Conservation (phyloP, 2,329 filamentous ascomycete species). For the Xylaria digitata region DNA sequence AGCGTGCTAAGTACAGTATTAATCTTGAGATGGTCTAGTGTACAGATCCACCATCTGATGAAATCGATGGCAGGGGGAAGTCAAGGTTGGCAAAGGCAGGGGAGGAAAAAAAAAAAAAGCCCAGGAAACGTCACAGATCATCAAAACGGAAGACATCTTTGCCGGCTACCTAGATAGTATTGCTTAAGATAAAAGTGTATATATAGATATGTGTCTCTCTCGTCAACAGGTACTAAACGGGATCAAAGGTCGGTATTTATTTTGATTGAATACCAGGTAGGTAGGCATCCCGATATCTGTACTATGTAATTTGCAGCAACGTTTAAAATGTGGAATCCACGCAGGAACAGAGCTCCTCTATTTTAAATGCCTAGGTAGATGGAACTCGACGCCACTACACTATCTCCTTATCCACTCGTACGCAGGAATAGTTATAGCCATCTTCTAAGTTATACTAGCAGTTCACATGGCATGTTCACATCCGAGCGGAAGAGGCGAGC, state of each 20-base stretch:
- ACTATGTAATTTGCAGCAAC: background rate
- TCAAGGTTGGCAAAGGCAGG: background rate
- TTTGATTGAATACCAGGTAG: too few species aligned
- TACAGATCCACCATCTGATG: constrained; percentile 15
- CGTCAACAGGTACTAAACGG: too few species aligned
- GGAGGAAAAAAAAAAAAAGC: constrained; percentile 1
- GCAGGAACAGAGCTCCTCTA: constrained; percentile 6
- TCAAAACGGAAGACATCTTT: background rate
- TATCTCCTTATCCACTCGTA: too few species aligned
- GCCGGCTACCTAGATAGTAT: background rate
- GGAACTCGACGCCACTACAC: background rate
- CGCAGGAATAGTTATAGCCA: too few species aligned
- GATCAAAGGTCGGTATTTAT: too few species aligned
- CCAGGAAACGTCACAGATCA: constrained; percentile 19
- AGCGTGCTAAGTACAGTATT: constrained; percentile 1
- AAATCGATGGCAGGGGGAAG: constrained; percentile 14
- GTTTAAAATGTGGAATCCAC: background rate
- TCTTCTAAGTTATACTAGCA: too few species aligned
- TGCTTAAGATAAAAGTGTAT: too few species aligned
- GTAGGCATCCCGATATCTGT: too few species aligned
- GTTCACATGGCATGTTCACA: background rate
- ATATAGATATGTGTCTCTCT: too few species aligned
- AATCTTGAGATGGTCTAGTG: too few species aligned
- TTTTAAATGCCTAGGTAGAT: background rate
- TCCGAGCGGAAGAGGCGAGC: background rate